These are phyloP conservation scores for Spiraea crenata DNA, from an alignment of 331 rosid genomes.

Conservation along the genomic window DNA sequence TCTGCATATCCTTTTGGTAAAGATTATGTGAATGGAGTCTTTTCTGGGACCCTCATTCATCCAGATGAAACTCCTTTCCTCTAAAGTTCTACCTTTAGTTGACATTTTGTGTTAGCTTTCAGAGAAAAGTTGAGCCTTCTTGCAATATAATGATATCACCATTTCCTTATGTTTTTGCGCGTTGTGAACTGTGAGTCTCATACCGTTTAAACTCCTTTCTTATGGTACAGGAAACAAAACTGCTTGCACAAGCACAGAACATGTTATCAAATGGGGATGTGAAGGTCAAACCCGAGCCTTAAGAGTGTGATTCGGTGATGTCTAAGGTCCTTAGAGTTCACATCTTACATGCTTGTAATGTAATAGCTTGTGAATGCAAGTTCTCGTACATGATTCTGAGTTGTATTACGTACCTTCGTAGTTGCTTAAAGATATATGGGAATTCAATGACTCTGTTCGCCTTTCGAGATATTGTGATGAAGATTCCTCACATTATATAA, in stretches of 20 bases:
- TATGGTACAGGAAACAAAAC: conserved; percentile 68
- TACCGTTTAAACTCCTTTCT: conserved; percentile 9
- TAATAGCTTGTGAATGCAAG: conserved; percentile 1
- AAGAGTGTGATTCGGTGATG: conserved; percentile 14
- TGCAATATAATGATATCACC: neutral
- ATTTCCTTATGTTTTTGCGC: neutral
- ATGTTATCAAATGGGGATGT: conserved; percentile 77
- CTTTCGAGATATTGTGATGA: neutral
- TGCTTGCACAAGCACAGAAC: conserved; percentile 71
- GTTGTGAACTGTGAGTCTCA: neutral
- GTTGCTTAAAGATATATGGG: conserved; percentile 2
- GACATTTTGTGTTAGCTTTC: neutral
- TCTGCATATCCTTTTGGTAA: neutral
- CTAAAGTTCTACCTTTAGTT: neutral
- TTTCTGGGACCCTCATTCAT: neutral
- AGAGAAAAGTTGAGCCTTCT: neutral
- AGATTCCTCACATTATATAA: neutral
- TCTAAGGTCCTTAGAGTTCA: conserved; percentile 16
- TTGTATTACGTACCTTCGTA: too few species aligned
- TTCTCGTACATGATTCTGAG: neutral
- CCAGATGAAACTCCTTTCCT: neutral
- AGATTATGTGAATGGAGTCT: neutral
- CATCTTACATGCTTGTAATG: conserved; percentile 1
- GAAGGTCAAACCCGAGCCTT: conserved; percentile 73
- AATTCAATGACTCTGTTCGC: neutral